A percentile compares a stretch with the other conserved stretches of the same genome.
Evolutionary conservation across 2,329 filamentous ascomycete species (phyloP).

Genomic region (Amesomyces nigricolor): DNA sequence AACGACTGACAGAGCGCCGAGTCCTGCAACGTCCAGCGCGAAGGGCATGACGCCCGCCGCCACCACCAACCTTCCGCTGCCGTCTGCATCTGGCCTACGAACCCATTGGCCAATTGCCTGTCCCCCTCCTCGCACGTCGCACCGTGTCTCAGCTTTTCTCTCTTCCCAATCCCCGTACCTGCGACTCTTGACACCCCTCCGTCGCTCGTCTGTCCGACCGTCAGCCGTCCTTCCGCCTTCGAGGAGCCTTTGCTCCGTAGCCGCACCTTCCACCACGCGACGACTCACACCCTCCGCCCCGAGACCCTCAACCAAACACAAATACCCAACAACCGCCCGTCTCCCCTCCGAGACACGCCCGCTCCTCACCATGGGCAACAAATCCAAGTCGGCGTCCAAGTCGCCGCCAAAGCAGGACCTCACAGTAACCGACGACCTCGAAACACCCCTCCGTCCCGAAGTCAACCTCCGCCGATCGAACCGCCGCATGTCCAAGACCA

Average conservation of each 20-base stretch:
- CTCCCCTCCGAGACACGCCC: neutral
- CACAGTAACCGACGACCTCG: neutral
- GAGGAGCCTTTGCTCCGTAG: neutral
- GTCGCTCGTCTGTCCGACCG: neutral
- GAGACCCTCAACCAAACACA: neutral
- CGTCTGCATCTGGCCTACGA: neutral
- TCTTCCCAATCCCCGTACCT: neutral
- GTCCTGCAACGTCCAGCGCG: neutral
- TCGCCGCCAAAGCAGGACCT: neutral
- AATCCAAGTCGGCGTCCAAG: neutral
- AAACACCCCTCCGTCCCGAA: conserved; percentile 12
- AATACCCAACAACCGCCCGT: neutral
- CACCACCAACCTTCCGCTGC: neutral
- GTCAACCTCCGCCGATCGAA: conserved; percentile 21
- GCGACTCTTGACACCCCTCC: neutral
- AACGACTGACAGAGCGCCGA: neutral
- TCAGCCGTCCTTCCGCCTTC: neutral
- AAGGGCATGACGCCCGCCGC: neutral
- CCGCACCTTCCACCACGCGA: neutral
- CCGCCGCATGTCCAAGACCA: conserved; percentile 15
- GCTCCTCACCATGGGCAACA: conserved; percentile 6
- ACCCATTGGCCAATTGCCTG: conserved; percentile 4
- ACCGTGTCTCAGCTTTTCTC: conserved; percentile 2
- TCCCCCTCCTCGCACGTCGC: neutral
- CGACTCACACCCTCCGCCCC: too few species aligned